These are phyloP conservation scores for Zygotorulaspora chibaensis DNA, from an alignment of 805 yeast species.

Conservation along the genomic window DNA sequence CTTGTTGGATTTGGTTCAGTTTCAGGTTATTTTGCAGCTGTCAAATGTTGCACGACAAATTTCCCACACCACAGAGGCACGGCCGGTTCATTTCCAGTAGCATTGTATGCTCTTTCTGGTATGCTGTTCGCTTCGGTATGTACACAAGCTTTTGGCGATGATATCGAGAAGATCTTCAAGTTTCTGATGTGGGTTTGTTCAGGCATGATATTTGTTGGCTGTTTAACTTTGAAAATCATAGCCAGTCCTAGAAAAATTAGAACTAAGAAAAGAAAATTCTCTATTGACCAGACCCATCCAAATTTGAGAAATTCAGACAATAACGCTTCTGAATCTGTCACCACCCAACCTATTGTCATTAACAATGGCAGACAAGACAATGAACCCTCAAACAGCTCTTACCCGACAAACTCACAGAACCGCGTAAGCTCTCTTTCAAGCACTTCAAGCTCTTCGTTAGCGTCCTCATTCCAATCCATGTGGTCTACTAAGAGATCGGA, in stretches of 20 bases:
- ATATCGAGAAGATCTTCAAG: slow-evolving; percentile 51
- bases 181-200: slow-evolving; percentile 53
- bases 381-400: background rate
- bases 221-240: slow-evolving; percentile 28
- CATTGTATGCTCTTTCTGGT: slow-evolving; percentile 69
- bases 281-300: background rate
- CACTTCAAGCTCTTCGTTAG: slow-evolving; percentile 11
- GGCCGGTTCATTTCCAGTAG: slow-evolving; percentile 65
- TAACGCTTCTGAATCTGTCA: background rate
- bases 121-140: slow-evolving; percentile 57
- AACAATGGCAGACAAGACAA: background rate
- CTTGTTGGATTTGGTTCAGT: slow-evolving; percentile 64
- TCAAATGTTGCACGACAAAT: slow-evolving; percentile 47
- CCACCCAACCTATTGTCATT: slow-evolving; percentile 18
- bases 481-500: slow-evolving; percentile 16
- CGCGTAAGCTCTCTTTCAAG: slow-evolving; percentile 5
- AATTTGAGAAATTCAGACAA: background rate
- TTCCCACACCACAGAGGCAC: slow-evolving; percentile 68
- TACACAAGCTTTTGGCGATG: slow-evolving; percentile 46
- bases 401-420: background rate
- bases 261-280: slow-evolving; percentile 3
- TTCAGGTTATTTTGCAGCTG: slow-evolving; percentile 54
- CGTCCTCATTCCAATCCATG: slow-evolving; percentile 12
- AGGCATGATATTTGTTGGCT: slow-evolving; percentile 32
- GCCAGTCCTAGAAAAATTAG: slow-evolving; percentile 3